phyloP scores from a whole-genome alignment of 306 rosid genomes.

The Vigna unguiculata region DNA sequence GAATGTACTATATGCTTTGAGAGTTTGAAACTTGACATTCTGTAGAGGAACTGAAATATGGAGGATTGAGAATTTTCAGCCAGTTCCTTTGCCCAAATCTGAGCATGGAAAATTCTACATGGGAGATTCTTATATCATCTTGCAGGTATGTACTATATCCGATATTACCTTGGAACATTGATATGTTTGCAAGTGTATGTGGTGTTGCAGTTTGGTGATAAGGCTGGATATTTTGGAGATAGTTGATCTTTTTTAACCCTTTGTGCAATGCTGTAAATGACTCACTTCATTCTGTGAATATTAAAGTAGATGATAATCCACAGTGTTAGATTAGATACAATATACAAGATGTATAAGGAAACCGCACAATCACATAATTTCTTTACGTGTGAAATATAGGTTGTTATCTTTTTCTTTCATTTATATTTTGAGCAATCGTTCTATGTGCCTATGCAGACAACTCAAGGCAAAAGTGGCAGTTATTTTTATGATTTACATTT shows the following conservation, averaged over 20 bases:
- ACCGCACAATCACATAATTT: slow-evolving; percentile 23
- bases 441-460: slow-evolving; percentile 62
- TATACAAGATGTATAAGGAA: slow-evolving; percentile 32
- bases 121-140: slow-evolving; percentile 90
- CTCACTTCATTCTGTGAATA: slow-evolving; percentile 5
- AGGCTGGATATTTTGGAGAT: slow-evolving; percentile 17
- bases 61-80: slow-evolving; percentile 96
- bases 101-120: slow-evolving; percentile 89
- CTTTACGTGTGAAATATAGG: slow-evolving; percentile 3
- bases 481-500: slow-evolving; percentile 85
- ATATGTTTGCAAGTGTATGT: slow-evolving; percentile 5
- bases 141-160: slow-evolving; percentile 69
- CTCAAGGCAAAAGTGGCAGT: slow-evolving; percentile 86
- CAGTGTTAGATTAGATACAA: slow-evolving; percentile 13
- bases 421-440: slow-evolving; percentile 26
- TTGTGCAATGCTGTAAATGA: slow-evolving; percentile 4
- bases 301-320: background rate
- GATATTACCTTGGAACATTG: slow-evolving; percentile 20
- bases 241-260: slow-evolving; percentile 14
- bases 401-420: background rate
- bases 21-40: slow-evolving; percentile 67
- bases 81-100: slow-evolving; percentile 87
- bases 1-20: slow-evolving; percentile 36
- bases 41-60: slow-evolving; percentile 94
- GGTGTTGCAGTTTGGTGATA: background rate